Percentiles rank a stretch among this genome's conserved stretches.
Conservation (phyloP, 768 basidiomycete genomes). For the Tulasnella sp. region DNA sequence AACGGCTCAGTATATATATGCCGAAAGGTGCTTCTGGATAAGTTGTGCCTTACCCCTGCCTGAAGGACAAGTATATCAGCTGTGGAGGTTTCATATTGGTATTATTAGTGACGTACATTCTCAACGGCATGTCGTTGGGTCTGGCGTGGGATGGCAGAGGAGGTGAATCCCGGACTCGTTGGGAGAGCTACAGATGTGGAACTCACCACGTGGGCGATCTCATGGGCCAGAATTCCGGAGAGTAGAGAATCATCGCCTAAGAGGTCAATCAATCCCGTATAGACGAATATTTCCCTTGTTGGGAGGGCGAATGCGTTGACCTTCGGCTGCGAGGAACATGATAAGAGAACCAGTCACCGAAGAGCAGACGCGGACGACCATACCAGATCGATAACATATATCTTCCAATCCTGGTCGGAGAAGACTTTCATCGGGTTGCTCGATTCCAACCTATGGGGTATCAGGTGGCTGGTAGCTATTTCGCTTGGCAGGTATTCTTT, state of each 20-base stretch:
- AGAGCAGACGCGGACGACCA: constrained; percentile 14
- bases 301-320: constrained; percentile 34
- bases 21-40: no score
- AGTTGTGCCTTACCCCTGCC: background rate
- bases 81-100: background rate
- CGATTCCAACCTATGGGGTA: constrained; percentile 29
- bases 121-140: constrained; percentile 34
- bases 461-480: constrained; percentile 22
- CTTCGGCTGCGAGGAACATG: constrained; percentile 22
- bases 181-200: background rate
- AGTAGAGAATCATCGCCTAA: constrained; percentile 31
- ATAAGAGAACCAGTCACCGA: background rate
- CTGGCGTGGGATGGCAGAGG: background rate
- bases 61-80: background rate
- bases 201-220: constrained; percentile 26
- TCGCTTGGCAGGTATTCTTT: constrained; percentile 16
- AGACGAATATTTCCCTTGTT: constrained; percentile 34
- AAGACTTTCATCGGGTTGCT: constrained; percentile 32
- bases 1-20: no score
- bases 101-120: constrained; percentile 26
- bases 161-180: no score
- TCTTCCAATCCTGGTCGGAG: constrained; percentile 29
- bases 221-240: constrained; percentile 32
- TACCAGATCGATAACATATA: constrained; percentile 33
- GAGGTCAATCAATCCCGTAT: constrained; percentile 31